Evolutionary conservation across 1,284 basidiomycete genomes (phyloP), one percentile per base, ranked within the genome.

Genomic region (Sphaerobolus stellatus): DNA sequence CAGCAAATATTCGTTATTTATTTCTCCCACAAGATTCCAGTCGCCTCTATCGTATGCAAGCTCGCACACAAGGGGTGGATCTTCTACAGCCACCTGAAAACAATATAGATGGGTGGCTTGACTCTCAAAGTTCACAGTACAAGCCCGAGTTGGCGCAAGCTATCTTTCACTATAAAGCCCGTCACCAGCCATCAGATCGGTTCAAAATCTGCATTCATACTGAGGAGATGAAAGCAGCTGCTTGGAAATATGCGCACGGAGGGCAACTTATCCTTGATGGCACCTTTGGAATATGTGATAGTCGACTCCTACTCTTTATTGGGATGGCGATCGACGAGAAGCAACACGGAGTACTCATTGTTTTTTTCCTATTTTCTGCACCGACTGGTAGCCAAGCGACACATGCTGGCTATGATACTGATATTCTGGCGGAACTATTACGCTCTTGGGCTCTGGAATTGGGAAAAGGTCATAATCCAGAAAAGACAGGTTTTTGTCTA

Each of bases 341-440:
- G 1, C 50, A 59, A 2, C 59, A 60, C n/a, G 70, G 69, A 2
- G 53, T 71, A 16, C 71, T 69, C 1, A 45, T 75, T 13, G 69
- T 68, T 3, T 61, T 73, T 36, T 63, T 75, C 20, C 52, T 75
- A 0, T 75, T 75, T 57, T 74, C 70, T 2, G 72, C 73, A 16
- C 69, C 67, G 2, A 54, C 64, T 3, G 67, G 66, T 13, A 68
- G 59, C 48, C 54, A 59, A n/a, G 61, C 61, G 2, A 68, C 71
- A 1, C 63, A 66, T 50, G 67, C 70, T 1, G 68, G 66, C 5
- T 75, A 75, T 49, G 58, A 74, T 54, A 69, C 63, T 0, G 52
- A 36, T 2, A 66, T 75, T 30, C 56, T 75, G 2, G 44, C 40
- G 11, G 49, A 68, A 30, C 61, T 74, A 3, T 57, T 75, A 5